phyloP scores from a whole-genome alignment of 352 stramenopile species.

The Phytophthora idaei region DNA sequence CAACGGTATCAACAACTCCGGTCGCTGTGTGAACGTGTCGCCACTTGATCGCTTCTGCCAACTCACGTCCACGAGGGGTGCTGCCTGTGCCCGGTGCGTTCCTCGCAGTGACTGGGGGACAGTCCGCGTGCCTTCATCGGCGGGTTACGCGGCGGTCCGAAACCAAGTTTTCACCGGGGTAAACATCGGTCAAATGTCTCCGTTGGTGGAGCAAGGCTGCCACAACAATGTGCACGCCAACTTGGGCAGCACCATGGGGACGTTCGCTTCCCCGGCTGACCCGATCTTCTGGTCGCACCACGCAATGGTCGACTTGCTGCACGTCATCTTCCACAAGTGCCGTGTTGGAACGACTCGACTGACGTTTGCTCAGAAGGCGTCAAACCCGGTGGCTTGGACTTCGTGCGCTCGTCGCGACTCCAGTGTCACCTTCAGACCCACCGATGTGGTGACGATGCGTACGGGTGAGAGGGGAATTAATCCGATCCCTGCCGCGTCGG shows the following conservation, averaged over 20 bases:
- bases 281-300: constrained; percentile 84
- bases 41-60: constrained; percentile 73
- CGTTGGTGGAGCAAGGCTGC: constrained; percentile 46
- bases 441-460: constrained; percentile 51
- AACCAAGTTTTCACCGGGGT: constrained; percentile 50
- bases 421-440: constrained; percentile 45
- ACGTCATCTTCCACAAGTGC: constrained; percentile 78
- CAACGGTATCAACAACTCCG: constrained; percentile 50
- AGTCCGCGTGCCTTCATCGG: constrained; percentile 34
- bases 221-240: constrained; percentile 75
- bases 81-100: constrained; percentile 51
- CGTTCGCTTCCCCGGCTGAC: constrained; percentile 57
- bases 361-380: constrained; percentile 55
- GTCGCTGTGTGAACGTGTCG: constrained; percentile 40
- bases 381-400: constrained; percentile 48
- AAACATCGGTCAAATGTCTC: constrained; percentile 69
- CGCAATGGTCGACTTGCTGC: constrained; percentile 66
- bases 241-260: constrained; percentile 59
- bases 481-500: constrained; percentile 34
- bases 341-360: constrained; percentile 47
- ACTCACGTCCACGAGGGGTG: constrained; percentile 14
- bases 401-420: constrained; percentile 52
- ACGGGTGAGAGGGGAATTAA: constrained; percentile 44
- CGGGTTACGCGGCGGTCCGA: constrained; percentile 54
- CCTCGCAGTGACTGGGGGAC: constrained; percentile 51